A percentile compares a stretch with the other conserved stretches of the same genome.
These are phyloP conservation scores for Deinandra increscens DNA, from an alignment of 129 eudicot species.

Conservation along the genomic window DNA sequence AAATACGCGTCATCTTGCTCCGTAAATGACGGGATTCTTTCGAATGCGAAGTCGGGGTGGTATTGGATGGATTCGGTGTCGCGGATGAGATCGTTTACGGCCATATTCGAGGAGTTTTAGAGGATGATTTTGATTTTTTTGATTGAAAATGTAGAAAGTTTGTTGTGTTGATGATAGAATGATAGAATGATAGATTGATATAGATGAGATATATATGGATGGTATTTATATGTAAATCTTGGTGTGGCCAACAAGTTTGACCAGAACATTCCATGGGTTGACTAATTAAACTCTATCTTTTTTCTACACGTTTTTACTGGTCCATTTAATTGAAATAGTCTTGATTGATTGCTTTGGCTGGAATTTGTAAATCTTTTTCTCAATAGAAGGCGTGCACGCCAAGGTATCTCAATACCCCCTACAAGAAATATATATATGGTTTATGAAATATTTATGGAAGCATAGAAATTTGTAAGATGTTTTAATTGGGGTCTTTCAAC, in stretches of 20 bases:
- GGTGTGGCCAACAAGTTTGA: conserved; percentile 21
- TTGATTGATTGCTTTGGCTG: conserved; percentile 6
- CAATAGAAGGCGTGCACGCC: conserved; percentile 8
- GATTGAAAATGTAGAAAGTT: neutral
- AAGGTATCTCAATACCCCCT: conserved; percentile 9
- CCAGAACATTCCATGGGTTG: conserved; percentile 18
- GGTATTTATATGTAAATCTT: conserved; percentile 9
- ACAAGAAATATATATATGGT: neutral
- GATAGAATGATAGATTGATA: no score
- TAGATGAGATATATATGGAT: neutral
- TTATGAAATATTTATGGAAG: neutral
- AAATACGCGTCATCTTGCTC: conserved; percentile 7
- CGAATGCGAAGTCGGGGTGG: conserved; percentile 1
- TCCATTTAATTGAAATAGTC: neutral
- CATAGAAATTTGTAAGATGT: neutral
- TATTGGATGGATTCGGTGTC: conserved; percentile 13
- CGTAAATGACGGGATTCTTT: conserved; percentile 3
- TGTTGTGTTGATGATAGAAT: neutral
- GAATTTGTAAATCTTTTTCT: neutral
- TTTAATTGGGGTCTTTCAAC: no score
- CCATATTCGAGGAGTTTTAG: conserved; percentile 16
- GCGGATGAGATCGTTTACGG: neutral
- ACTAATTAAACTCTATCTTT: conserved; percentile 17
- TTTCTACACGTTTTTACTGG: neutral
- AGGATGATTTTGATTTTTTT: neutral